Base-by-base conservation (phyloP, 1,284 basidiomycete species). In the Trametes polyzona region DNA sequence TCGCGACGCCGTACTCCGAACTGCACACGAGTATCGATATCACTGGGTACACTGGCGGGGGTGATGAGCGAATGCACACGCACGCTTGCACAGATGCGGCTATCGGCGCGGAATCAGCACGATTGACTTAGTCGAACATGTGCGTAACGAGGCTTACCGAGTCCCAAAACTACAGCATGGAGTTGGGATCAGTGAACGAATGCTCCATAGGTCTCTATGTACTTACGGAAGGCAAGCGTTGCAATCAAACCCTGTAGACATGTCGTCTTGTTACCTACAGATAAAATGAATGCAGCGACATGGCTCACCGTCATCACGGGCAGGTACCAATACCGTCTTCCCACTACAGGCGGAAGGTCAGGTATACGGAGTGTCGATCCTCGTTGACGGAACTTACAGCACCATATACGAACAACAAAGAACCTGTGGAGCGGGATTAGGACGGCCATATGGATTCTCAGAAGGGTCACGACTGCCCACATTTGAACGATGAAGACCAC, bases 401-500 rank as follows among this genome's bases (percentile, higher is more conserved):
- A 57, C 44, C 55, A 55, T 16, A 63, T 52, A 3, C 62, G 59
- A n/a, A 43, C 55, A 6, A 52, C 59, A 17, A 54, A 58, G 33
- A 56, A 61, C 36, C 62, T 63, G 41, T 2, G 23, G 7, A 35
- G 11, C 39, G 19, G 17, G 12, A 37, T 10, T n/a, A 35, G 16
- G 7, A n/a, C 11, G 21, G 9, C 29, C 30, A 23, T 32, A 3
- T 9, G 16, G 5, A 19, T 7, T 5, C 2, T 14, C 8, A 27
- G 26, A 8, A 9, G 43, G 9, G 19, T 12, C 12, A 29, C 2
- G 23, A 47, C 57, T 23, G 9, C n/a, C n/a, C n/a, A 63, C 58
- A 63, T 55, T 14, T 61, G 62, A 2, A 55, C 59, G 35, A 53
- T 52, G 33, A 53, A 61, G 3, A 61, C 47, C 7, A 59, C 50